These are phyloP conservation scores for Ricinus communis DNA, from an alignment of 345 rosid species.

Conservation along the genomic window DNA sequence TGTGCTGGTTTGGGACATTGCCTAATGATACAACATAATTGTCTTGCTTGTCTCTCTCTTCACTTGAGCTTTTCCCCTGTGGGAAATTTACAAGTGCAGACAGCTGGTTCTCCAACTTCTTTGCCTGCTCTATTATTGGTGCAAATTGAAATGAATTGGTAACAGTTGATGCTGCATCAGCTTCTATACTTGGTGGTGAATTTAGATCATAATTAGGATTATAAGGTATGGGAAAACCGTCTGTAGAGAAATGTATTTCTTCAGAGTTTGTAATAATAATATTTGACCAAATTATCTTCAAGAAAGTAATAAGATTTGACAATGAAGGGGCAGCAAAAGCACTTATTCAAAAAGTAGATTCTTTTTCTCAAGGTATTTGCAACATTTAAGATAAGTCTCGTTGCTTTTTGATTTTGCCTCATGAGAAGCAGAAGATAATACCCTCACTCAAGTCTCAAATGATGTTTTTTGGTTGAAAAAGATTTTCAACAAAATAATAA, in stretches of 20 bases:
- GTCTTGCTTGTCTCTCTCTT: slow-evolving; percentile 31
- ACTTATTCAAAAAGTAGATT: neutral
- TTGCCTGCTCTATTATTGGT: slow-evolving; percentile 35
- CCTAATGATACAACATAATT: slow-evolving; percentile 22
- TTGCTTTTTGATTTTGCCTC: neutral
- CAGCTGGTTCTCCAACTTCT: slow-evolving; percentile 25
- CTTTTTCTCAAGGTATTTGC: neutral
- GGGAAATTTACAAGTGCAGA: slow-evolving; percentile 8
- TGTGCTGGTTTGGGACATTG: slow-evolving; percentile 28
- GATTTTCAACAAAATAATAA: no score
- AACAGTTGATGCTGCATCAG: slow-evolving; percentile 26
- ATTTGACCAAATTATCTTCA: neutral
- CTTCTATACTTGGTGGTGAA: slow-evolving; percentile 49
- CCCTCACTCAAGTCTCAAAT: neutral
- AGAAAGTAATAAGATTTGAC: neutral
- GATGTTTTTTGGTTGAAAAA: neutral
- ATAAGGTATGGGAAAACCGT: slow-evolving; percentile 43
- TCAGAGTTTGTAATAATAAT: slow-evolving; percentile 6
- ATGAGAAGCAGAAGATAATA: neutral
- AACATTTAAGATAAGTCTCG: neutral
- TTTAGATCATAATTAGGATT: slow-evolving; percentile 43
- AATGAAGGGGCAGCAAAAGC: neutral
- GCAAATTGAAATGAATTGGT: slow-evolving; percentile 34
- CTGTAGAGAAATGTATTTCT: slow-evolving; percentile 36
- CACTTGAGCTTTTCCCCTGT: slow-evolving; percentile 19